Conservation (phyloP, 352 stramenopile species). For the Phytophthora idaei region DNA sequence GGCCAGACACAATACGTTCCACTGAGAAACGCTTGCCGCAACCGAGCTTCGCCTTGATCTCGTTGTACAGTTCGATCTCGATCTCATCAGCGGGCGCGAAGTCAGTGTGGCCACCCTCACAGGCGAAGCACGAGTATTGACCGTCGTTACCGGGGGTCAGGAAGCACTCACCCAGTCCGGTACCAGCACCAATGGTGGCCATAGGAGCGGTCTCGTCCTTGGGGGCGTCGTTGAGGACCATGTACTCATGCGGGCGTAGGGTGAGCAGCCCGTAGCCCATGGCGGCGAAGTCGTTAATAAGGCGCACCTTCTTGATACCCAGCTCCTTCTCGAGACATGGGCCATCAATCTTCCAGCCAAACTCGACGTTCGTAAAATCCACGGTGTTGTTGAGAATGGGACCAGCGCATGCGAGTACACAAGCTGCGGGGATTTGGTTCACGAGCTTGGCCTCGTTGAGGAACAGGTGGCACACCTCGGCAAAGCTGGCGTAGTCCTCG, state of each 20-base stretch:
- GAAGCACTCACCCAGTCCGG: slow-evolving; percentile 96
- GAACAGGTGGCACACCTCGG: slow-evolving; percentile 91
- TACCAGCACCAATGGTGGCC: slow-evolving; percentile 95
- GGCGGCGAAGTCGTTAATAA: slow-evolving; percentile 98
- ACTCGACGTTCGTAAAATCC: slow-evolving; percentile 94
- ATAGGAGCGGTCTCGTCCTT: slow-evolving; percentile 85
- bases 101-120: slow-evolving; percentile 95
- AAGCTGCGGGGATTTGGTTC: slow-evolving; percentile 57
- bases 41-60: slow-evolving; percentile 77
- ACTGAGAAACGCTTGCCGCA: slow-evolving; percentile 90
- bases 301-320: slow-evolving; percentile 84
- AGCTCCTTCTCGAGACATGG: slow-evolving; percentile 66
- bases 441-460: slow-evolving; percentile 90
- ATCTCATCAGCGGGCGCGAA: slow-evolving; percentile 91
- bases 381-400: slow-evolving; percentile 82
- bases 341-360: slow-evolving; percentile 89
- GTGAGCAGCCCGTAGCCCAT: slow-evolving; percentile 97
- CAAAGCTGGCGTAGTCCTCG: slow-evolving; percentile 75
- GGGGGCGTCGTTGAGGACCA: slow-evolving; percentile 80
- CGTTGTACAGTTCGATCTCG: slow-evolving; percentile 85
- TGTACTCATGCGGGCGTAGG: slow-evolving; percentile 91
- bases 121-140: slow-evolving; percentile 92
- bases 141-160: slow-evolving; percentile 86
- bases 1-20: slow-evolving; percentile 95
- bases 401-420: slow-evolving; percentile 76